Percentiles rank a stretch among this genome's conserved stretches.
Conservation (phyloP, 495 filamentous ascomycete species). For the Penicillium pulvis region DNA sequence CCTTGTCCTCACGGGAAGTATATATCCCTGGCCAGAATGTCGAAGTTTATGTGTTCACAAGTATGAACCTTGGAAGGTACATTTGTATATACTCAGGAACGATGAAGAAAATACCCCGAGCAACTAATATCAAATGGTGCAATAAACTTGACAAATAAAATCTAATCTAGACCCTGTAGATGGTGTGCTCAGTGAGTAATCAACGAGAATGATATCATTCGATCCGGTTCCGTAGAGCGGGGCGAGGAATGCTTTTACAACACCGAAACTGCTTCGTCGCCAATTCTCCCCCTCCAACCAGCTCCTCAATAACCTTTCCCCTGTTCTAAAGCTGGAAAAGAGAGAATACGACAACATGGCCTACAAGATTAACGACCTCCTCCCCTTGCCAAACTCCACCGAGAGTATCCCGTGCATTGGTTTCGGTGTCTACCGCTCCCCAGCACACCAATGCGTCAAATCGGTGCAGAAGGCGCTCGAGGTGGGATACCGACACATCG, state of each 20-base stretch:
- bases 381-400: slow-evolving; percentile 57
- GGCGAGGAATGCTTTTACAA: slow-evolving; percentile 9
- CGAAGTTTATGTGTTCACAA: too few species aligned
- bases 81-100: too few species aligned
- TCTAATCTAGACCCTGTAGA: background rate
- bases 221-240: slow-evolving; percentile 20
- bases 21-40: too few species aligned
- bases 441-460: slow-evolving; percentile 48
- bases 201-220: slow-evolving; percentile 19
- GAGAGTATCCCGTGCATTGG: slow-evolving; percentile 67
- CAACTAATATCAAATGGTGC: background rate
- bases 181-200: slow-evolving; percentile 15
- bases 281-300: background rate
- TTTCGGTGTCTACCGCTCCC: slow-evolving; percentile 71
- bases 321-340: background rate
- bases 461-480: slow-evolving; percentile 64
- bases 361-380: slow-evolving; percentile 50
- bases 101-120: too few species aligned
- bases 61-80: too few species aligned
- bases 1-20: too few species aligned
- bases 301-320: background rate
- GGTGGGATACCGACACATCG: slow-evolving; percentile 70
- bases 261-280: background rate
- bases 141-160: slow-evolving; percentile 3
- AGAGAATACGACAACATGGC: slow-evolving; percentile 33